Base-by-base conservation (phyloP, 1,284 basidiomycete species). In the Pyrrhoderma lamaoense region DNA sequence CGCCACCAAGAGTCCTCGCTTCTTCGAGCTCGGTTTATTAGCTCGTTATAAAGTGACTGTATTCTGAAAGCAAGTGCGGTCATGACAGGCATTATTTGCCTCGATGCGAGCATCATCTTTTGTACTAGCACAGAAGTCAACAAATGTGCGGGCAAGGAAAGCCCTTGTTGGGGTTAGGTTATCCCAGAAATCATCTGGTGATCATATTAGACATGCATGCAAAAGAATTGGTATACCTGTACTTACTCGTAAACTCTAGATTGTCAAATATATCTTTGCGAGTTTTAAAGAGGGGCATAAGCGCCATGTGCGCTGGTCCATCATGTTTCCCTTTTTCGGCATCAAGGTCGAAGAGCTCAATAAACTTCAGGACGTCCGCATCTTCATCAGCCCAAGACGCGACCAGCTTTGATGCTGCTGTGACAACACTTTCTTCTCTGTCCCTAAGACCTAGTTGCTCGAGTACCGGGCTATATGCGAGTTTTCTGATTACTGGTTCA, bases 21-120 rank as follows among this genome's bases (percentile, higher is more conserved):
- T 76, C 67, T 3, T 71, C 68, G 70, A 11, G 79, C 57, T 5
- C 71, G 66, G 27, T 73, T 71, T 27, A 86, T 70, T 8, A 93
- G 72, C 4, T 70, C 69, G 62, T 93, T 90, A 68, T 90, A 93
- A 2, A 81, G 76, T 46, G 80, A 74, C 65, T 96, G 89, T 36
- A 96, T 84, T 47, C 79, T 75, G 71, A 89, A 95, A 0, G 93
- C 93, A 45, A 97, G 80, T 0, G 85, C 82, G 0, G 92, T 97
- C 18, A 96, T 89, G 36, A 93, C 89, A 0, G 95, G 95, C 8
- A 98, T 73, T n/a, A 8, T 80, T 77, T 2, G 75, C 68, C 60
- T 96, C 93, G 1, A 95, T 70, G 16, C 80, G 76, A 1, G 72
- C 68, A 45, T 88, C 83, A 47, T 87, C 79, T 59, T 85, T 80